Percentiles rank a stretch among this genome's conserved stretches.
phyloP scores from a whole-genome alignment of 2,329 filamentous ascomycete species.

The Colletotrichum chrysophilum region DNA sequence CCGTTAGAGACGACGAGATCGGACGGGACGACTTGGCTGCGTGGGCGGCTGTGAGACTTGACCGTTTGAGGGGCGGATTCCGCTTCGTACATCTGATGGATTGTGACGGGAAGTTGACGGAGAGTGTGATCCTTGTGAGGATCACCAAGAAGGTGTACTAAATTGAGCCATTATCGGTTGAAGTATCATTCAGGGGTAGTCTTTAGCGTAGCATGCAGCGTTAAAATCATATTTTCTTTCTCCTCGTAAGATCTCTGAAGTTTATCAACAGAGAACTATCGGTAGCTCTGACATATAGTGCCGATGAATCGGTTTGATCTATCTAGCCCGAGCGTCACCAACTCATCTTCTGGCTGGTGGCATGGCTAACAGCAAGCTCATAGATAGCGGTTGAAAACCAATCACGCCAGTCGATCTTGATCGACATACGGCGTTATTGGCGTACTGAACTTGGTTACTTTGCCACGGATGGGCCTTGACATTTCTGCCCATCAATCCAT shows the following conservation, averaged over 20 bases:
- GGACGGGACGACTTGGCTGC: slow-evolving; percentile 79
- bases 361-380: not conserved
- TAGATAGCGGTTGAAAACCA: not conserved
- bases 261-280: not conserved
- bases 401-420: not conserved
- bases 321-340: not conserved
- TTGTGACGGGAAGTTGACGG: slow-evolving; percentile 66
- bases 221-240: not conserved
- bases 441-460: not conserved
- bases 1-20: slow-evolving; percentile 86
- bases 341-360: not conserved
- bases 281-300: not conserved
- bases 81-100: slow-evolving; percentile 80
- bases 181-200: not conserved
- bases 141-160: slow-evolving; percentile 64
- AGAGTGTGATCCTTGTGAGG: slow-evolving; percentile 75
- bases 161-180: not conserved
- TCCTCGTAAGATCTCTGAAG: not conserved
- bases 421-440: not conserved
- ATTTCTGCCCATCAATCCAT: not conserved
- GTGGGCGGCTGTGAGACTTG: slow-evolving; percentile 88
- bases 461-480: not conserved
- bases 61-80: slow-evolving; percentile 77
- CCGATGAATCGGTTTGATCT: not conserved
- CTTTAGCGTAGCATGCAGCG: not conserved